Evolutionary conservation across 139 green algal species (phyloP), one percentile per base, ranked within the genome.

Genomic region (Limnomonas spitsbergensis): DNA sequence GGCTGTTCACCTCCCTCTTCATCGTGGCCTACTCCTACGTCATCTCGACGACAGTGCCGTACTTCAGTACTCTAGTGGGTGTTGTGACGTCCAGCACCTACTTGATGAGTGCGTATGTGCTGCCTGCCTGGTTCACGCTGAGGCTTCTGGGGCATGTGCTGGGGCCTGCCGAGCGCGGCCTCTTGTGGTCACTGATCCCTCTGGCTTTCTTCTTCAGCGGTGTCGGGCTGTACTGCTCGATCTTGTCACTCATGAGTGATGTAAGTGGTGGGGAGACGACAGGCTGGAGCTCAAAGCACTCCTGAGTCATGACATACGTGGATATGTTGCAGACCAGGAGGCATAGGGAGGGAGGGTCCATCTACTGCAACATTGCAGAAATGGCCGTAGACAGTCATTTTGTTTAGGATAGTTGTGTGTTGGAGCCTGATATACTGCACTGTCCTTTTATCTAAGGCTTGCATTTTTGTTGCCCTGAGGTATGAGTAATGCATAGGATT

Each of bases 41-140:
- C 4, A 80, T 91, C 24, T 80, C 75, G 32, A 83, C 89, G 40
- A 76, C 72, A 6, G 37, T 91, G 40, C 87, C 87, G 0, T 89
- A 87, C 77, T 91, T 91, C 82, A 82, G 56, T 72, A 83, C 79
- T 0, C 75, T 91, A n/a, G 87, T 90, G 4, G 84, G 87, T 72
- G 14, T 61, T 29, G 47, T 61, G 47, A 61, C 47, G 14, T 29
- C 14, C 20, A 20, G 14, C 14, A 61, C 47, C 20, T 61, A 29
- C 47, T 61, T 61, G 20, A 61, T 61, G 14, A 29, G 14, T 61
- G 20, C 47, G 20, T 61, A 29, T 61, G 47, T 20, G 20, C 20
- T 61, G 20, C 47, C 47, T 14, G 47, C 47, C 47, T 61, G 47
- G 47, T 61, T 61, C 47, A 61, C 47, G 20, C 47, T 61, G 47